phyloP scores from a whole-genome alignment of 1,284 basidiomycete genomes.

The Paramarasmius palmivorus region DNA sequence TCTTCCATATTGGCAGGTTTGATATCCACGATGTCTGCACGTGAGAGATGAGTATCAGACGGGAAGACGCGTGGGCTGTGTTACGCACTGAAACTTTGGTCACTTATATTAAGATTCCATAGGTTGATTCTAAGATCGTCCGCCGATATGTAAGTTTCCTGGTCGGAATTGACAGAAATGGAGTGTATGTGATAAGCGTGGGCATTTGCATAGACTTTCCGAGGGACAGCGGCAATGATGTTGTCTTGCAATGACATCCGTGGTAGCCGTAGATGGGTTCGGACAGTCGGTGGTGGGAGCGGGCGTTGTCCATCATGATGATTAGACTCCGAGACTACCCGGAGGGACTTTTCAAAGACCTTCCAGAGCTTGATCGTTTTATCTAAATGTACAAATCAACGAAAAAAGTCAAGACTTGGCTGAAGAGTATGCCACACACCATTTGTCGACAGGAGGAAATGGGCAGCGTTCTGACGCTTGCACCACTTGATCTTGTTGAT shows the following conservation, averaged over 20 bases:
- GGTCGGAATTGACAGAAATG: slow-evolving; percentile 98
- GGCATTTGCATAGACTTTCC: slow-evolving; percentile 99
- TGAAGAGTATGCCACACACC: slow-evolving; percentile 59
- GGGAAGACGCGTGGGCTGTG: slow-evolving; percentile 3
- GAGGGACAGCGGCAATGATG: slow-evolving; percentile 97
- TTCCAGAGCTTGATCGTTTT: slow-evolving; percentile 99
- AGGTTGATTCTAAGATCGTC: slow-evolving; percentile 97
- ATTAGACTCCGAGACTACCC: slow-evolving; percentile 97
- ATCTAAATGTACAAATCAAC: slow-evolving; percentile 53
- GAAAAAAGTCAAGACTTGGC: slow-evolving; percentile 4
- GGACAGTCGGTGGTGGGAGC: slow-evolving; percentile 57
- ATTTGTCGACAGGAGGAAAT: slow-evolving; percentile 97
- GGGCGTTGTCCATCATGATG: slow-evolving; percentile 79
- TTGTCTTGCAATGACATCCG: slow-evolving; percentile 94
- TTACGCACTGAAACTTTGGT: slow-evolving; percentile 96
- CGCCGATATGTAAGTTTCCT: slow-evolving; percentile 98
- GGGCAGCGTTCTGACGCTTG: slow-evolving; percentile 95
- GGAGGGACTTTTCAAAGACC: slow-evolving; percentile 97
- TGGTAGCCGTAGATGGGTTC: slow-evolving; percentile 74
- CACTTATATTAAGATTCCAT: slow-evolving; percentile 98
- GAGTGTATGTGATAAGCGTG: slow-evolving; percentile 99
- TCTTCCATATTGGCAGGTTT: slow-evolving; percentile 99
- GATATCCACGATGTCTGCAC: slow-evolving; percentile 97
- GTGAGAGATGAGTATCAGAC: slow-evolving; percentile 6
- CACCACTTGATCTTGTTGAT: slow-evolving; percentile 99